Conservation (phyloP, 331 rosid species). For the Pyracantha coccinea region DNA sequence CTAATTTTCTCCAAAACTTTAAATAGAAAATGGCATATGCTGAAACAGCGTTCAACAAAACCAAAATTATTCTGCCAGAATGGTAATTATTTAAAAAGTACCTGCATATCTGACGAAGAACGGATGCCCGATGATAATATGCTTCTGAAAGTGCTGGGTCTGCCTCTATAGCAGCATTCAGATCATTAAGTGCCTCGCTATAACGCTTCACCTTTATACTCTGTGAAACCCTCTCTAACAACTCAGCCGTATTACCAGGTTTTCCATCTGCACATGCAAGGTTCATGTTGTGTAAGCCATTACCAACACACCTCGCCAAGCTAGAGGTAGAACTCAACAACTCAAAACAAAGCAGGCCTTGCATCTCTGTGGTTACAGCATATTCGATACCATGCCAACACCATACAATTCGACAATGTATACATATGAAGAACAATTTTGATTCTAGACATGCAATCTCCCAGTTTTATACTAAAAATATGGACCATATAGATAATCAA, state of each 20-base stretch:
- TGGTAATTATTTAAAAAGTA: conserved; percentile 2
- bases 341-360: background rate
- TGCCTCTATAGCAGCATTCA: conserved; percentile 84
- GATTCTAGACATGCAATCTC: background rate
- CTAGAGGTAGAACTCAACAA: background rate
- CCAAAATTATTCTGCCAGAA: background rate
- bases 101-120: conserved; percentile 93
- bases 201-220: conserved; percentile 70
- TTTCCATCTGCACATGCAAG: conserved; percentile 42
- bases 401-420: background rate
- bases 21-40: background rate
- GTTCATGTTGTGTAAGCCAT: background rate
- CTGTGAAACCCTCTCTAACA: conserved; percentile 63
- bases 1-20: background rate
- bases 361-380: background rate
- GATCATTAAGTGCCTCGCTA: conserved; percentile 88
- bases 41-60: background rate
- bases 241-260: conserved; percentile 66
- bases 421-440: background rate
- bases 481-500: background rate
- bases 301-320: background rate
- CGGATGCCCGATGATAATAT: conserved; percentile 62
- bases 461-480: background rate
- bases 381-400: background rate
- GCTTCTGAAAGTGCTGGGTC: conserved; percentile 86